Evolutionary conservation across 768 basidiomycete genomes (phyloP), one percentile per base, ranked within the genome.

Genomic region (Rhizopogon vulgaris): DNA sequence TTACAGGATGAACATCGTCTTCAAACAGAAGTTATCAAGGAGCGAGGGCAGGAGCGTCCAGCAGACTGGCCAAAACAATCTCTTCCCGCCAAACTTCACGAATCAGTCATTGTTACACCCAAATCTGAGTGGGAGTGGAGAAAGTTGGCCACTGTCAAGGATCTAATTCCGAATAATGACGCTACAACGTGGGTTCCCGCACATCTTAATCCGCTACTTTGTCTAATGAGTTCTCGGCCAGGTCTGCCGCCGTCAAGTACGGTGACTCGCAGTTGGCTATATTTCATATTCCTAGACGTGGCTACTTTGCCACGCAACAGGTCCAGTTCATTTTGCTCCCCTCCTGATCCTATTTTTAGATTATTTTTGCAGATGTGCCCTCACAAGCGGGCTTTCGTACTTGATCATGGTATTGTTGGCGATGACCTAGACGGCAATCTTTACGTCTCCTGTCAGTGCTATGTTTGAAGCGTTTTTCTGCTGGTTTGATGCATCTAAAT

Each of bases 251-350:
- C 11, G 70, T 84, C 37, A 79, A 80, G 49, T 82, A 83, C 53
- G 80, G 80, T 0, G 79, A 84, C 54, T 80, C 78, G 6, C 85
- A 86, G 60, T 66, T 90, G 5, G 85, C 85, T 1, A 71, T 88
- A 27, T 90, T 80, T 63, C 78, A 81, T 60, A 74, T 87, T 18
- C 81, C 84, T 0, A 68, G 69, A 1, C 71, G 74, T 39, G 80
- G 79, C 0, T 77, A 78, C 58, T 88, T 78, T 60, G 83, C 83
- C 1, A 83, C 82, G 2, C 86, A 88, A 61, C 85, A 87, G 65
- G 79, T 85, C 68, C 65, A 61, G 24, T 50, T 9, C 14, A 46
- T 24, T 24, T 24, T 7, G 14, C 9, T 9, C 45, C 18, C 38
- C n/a, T 37, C 32, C 28, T 15, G 30, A 42, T 49, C 41, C 48